Evolutionary conservation across 1,284 basidiomycete genomes (phyloP).

Genomic region (Laetiporus sulphureus): DNA sequence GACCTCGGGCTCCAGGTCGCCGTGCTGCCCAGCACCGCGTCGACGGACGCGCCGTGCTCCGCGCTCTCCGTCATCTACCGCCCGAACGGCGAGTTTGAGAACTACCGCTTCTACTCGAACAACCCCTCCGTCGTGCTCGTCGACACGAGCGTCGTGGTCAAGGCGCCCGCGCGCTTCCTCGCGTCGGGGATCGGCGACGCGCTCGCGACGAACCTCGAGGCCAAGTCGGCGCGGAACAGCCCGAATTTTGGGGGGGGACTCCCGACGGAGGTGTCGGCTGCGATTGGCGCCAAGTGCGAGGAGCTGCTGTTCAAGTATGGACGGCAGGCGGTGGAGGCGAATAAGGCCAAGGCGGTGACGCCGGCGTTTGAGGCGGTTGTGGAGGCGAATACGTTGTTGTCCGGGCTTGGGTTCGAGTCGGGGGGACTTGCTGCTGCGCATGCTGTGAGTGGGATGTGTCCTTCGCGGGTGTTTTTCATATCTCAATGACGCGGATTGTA

Average conservation of each 20-base stretch:
- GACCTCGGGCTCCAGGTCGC: slow-evolving; percentile 23
- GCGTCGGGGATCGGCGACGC: slow-evolving; percentile 30
- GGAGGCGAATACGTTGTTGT: slow-evolving; percentile 29
- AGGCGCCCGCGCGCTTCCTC: slow-evolving; percentile 27
- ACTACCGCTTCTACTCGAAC: slow-evolving; percentile 28
- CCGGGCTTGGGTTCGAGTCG: slow-evolving; percentile 29
- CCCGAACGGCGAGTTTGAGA: slow-evolving; percentile 27
- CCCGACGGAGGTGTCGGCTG: slow-evolving; percentile 25
- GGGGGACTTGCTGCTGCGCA: slow-evolving; percentile 29
- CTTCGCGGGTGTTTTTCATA: background rate
- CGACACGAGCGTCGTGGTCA: slow-evolving; percentile 27
- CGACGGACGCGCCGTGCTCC: slow-evolving; percentile 31
- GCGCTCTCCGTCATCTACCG: slow-evolving; percentile 30
- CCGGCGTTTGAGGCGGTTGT: slow-evolving; percentile 30
- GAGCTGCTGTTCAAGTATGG: slow-evolving; percentile 31
- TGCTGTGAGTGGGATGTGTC: slow-evolving; percentile 18
- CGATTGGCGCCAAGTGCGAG: slow-evolving; percentile 30
- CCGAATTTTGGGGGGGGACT: slow-evolving; percentile 29
- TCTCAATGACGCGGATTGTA: slow-evolving; percentile 6
- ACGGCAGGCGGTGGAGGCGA: slow-evolving; percentile 29
- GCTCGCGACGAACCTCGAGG: slow-evolving; percentile 30
- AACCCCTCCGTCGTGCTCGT: slow-evolving; percentile 29
- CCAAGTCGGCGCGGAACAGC: slow-evolving; percentile 21
- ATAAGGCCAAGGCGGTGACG: slow-evolving; percentile 26
- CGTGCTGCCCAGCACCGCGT: slow-evolving; percentile 28